phyloP scores from a whole-genome alignment of 208 protist species.

The Vickermania spadyakhi region DNA sequence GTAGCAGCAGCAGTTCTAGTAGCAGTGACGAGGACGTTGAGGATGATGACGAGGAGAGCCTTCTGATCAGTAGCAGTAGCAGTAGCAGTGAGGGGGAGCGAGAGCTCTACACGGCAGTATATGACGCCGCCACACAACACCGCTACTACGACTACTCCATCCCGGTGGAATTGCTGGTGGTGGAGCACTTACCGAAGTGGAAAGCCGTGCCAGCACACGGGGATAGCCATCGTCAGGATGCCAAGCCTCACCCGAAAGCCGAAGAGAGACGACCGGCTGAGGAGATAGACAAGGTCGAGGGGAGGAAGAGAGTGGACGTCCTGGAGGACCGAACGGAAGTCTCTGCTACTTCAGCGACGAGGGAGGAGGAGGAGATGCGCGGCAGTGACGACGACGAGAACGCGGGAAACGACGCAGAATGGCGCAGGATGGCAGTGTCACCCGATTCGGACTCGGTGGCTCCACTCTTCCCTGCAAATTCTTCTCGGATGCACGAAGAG shows the following conservation, averaged over 20 bases:
- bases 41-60: not conserved
- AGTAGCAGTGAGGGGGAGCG: not conserved
- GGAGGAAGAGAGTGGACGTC: not conserved
- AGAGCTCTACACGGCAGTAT: not conserved
- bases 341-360: not conserved
- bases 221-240: too few species aligned
- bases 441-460: not conserved
- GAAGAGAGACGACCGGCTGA: not conserved
- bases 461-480: not conserved
- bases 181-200: not conserved
- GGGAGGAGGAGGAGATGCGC: not conserved
- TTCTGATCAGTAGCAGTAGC: constrained; percentile 9
- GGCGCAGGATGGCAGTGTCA: not conserved
- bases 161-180: not conserved
- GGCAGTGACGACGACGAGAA: not conserved
- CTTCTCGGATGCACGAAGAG: not conserved
- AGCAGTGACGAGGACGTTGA: constrained; percentile 5
- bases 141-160: constrained; percentile 6
- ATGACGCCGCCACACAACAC: not conserved
- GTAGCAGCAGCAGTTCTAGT: constrained; percentile 5
- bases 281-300: not conserved
- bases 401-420: too few species aligned
- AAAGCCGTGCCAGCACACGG: not conserved
- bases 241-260: not conserved
- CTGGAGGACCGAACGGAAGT: not conserved